Evolutionary conservation across 2,329 filamentous ascomycete species (phyloP).

Genomic region (Curvularia eragrostidis): DNA sequence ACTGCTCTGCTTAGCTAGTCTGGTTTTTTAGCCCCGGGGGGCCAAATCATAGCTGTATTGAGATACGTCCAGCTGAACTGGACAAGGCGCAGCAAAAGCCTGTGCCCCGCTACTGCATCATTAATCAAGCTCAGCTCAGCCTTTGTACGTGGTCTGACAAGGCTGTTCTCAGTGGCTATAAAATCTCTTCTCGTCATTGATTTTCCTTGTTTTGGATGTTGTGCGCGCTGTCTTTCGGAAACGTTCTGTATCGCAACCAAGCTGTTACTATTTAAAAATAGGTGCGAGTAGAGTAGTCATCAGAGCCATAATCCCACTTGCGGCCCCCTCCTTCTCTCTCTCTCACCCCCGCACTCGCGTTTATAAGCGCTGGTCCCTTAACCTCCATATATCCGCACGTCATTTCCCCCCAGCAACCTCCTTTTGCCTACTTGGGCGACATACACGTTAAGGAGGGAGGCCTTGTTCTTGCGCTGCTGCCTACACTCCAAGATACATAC

Average conservation of each 20-base stretch:
- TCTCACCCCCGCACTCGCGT: neutral
- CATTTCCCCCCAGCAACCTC: neutral
- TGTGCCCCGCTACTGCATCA: conserved; percentile 16
- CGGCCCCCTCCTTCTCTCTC: neutral
- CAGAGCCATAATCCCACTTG: neutral
- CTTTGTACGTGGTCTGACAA: neutral
- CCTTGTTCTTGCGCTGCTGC: neutral
- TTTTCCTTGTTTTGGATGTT: neutral
- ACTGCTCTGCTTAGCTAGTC: neutral
- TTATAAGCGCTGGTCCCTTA: neutral
- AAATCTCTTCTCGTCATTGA: neutral
- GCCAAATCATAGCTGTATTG: conserved; percentile 5
- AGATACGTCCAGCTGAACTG: conserved; percentile 11
- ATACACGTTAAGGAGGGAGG: neutral
- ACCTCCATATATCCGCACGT: neutral
- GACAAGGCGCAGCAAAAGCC: conserved; percentile 22
- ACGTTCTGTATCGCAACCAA: neutral
- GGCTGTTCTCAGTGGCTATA: neutral
- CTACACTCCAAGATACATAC: neutral
- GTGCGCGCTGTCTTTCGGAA: neutral
- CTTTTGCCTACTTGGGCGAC: neutral
- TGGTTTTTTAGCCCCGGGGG: neutral
- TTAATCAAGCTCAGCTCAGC: conserved; percentile 16
- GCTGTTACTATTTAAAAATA: neutral
- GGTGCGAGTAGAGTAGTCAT: neutral